A percentile compares a stretch with the other conserved stretches of the same genome.
phyloP scores from a whole-genome alignment of 768 basidiomycete species.

The Rhodosporidiobolus odoratus region DNA sequence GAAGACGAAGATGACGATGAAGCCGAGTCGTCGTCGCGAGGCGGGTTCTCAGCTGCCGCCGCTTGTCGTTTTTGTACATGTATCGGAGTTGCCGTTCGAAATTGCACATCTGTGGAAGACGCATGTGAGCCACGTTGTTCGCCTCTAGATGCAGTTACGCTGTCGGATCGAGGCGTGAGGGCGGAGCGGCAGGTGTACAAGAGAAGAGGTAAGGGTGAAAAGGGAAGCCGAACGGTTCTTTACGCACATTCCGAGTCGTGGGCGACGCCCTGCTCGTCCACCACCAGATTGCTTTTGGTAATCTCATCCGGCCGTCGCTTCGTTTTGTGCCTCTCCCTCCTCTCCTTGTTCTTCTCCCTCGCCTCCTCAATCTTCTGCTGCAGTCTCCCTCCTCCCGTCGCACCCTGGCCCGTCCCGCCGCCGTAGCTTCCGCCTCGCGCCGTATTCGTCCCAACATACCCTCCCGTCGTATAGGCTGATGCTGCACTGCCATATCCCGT shows the following conservation, averaged over 20 bases:
- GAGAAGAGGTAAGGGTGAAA: background rate
- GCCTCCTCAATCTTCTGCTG: slow-evolving; percentile 31
- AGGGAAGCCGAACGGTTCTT: background rate
- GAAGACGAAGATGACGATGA: slow-evolving; percentile 17
- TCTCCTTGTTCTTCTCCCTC: slow-evolving; percentile 31
- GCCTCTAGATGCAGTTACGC: too few relatives aligned
- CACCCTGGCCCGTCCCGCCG: background rate
- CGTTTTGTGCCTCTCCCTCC: slow-evolving; percentile 20
- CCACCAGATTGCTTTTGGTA: slow-evolving; percentile 9
- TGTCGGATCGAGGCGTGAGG: too few relatives aligned
- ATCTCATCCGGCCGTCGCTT: slow-evolving; percentile 28
- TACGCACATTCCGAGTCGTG: slow-evolving; percentile 38
- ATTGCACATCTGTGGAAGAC: slow-evolving; percentile 24
- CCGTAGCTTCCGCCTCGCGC: slow-evolving; percentile 2
- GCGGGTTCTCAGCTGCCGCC: slow-evolving; percentile 9
- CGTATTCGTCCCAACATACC: background rate
- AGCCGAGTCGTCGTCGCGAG: slow-evolving; percentile 30
- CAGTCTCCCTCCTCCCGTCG: slow-evolving; percentile 13
- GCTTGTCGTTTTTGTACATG: slow-evolving; percentile 15
- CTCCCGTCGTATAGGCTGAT: background rate
- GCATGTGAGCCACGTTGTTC: background rate
- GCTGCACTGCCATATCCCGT: slow-evolving; percentile 9
- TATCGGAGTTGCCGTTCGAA: slow-evolving; percentile 20
- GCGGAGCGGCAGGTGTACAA: too few relatives aligned
- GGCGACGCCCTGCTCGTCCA: slow-evolving; percentile 29